Base-by-base conservation (phyloP, 2,329 filamentous ascomycete species). In the Botrytis porri region DNA sequence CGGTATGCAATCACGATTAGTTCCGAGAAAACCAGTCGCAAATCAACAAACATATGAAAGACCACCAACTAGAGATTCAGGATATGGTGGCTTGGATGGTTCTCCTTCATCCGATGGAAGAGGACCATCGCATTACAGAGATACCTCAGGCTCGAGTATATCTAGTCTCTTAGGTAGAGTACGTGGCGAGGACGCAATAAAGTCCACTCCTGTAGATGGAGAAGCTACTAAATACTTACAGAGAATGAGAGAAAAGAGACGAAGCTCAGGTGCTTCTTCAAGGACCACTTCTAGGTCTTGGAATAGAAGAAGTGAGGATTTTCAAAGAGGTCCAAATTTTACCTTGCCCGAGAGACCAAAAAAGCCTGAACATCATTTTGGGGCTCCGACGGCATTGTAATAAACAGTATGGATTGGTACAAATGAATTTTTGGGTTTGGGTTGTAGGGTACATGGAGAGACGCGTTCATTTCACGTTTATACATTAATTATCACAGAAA, bases 151-250 rank as follows among this genome's bases (percentile, higher is more conserved):
- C 18, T 69, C 65, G 54, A 69, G 65, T 29, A 57, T 57, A 69
- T 57, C 65, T 32, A 69, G 65, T 37, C 51, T 57, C 10, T 48
- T 72, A 20, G 70, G 70, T 14, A 67, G 32, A 25, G 70, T 72
- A 5, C 6, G 54, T 7, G 70, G 70, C 8, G 70, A 69, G 2
- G 62, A 72, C 16, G 59, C 22, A 48, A 22, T 14, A 3, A 69
- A 48, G 12, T 22, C 64, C 2, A n/a, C 37, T 3, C 16, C 29
- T 6, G n/a, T 59, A 20, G 70, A 69, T 32, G 70, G 70, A 16
- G 70, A 72, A 39, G 70, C 70, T n/a, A 72, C 70, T 20, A 72
- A 37, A 37, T 72, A 72, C 60, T 16, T 72, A 48, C 48, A 57
- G 8, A 72, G 51, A 22, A 59, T 67, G 62, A 60, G 29, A 29